A percentile compares a stretch with the other conserved stretches of the same genome.
phyloP scores from a whole-genome alignment of 2,329 filamentous ascomycete genomes.

The Ilyonectria robusta region DNA sequence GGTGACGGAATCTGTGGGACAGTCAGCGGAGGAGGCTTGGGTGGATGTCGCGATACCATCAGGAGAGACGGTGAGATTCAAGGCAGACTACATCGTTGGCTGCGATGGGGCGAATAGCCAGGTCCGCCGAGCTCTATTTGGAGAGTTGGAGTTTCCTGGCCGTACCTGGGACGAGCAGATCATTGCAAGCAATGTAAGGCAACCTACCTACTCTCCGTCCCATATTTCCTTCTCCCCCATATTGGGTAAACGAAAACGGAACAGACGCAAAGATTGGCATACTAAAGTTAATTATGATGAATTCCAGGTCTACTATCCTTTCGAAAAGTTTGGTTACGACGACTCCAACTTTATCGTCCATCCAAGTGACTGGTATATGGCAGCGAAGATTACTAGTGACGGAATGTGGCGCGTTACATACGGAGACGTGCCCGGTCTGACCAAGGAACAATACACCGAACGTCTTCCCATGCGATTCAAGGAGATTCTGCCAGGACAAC shows the following conservation, averaged over 20 bases:
- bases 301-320: slow-evolving; percentile 66
- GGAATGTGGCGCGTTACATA: slow-evolving; percentile 76
- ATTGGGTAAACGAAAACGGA: too few species aligned
- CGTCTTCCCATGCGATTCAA: slow-evolving; percentile 70
- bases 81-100: slow-evolving; percentile 4
- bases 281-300: too few species aligned
- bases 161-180: too few species aligned
- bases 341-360: slow-evolving; percentile 75
- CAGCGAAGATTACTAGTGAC: slow-evolving; percentile 70
- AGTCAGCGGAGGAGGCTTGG: not conserved
- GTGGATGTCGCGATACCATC: not conserved
- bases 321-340: slow-evolving; percentile 66
- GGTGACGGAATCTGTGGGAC: too few species aligned
- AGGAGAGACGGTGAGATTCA: not conserved
- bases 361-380: slow-evolving; percentile 73
- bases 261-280: slow-evolving; percentile 56
- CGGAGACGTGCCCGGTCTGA: slow-evolving; percentile 68
- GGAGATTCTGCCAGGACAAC: slow-evolving; percentile 28
- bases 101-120: slow-evolving; percentile 5
- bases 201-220: too few species aligned
- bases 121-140: not conserved
- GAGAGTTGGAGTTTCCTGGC: not conserved
- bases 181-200: not conserved
- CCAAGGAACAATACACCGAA: slow-evolving; percentile 65
- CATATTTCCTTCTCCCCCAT: not conserved